Evolutionary conservation across 371 early-diverging fungal genomes (phyloP).

Genomic region (Saksenaea vasiformis): DNA sequence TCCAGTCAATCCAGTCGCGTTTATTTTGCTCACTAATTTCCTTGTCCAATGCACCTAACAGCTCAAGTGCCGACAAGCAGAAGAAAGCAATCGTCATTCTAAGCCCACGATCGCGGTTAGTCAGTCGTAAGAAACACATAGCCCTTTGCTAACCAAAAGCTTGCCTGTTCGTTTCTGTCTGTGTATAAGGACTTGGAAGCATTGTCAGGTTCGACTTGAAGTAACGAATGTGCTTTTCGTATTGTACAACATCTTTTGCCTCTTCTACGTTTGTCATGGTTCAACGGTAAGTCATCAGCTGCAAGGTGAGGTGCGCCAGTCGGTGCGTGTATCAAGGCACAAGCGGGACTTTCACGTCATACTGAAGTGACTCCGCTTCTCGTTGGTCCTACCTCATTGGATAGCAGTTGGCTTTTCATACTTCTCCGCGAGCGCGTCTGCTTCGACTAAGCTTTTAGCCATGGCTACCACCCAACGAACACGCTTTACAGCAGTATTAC

Average conservation of each 20-base stretch:
- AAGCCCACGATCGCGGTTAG: background rate
- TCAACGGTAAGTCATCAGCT: too few relatives aligned
- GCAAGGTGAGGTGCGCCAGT: too few relatives aligned
- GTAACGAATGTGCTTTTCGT: slow-evolving; percentile 66
- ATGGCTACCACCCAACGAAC: background rate
- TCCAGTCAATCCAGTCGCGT: slow-evolving; percentile 89
- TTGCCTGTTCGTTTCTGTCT: slow-evolving; percentile 81
- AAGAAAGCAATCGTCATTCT: slow-evolving; percentile 91
- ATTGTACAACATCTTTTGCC: background rate
- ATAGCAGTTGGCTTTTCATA: background rate
- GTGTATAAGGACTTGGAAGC: slow-evolving; percentile 74
- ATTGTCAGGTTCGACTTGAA: slow-evolving; percentile 71
- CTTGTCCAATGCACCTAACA: slow-evolving; percentile 70
- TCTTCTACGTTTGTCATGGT: background rate
- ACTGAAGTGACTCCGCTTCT: too few relatives aligned
- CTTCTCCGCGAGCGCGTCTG: background rate
- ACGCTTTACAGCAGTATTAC: slow-evolving; percentile 3
- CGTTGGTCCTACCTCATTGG: too few relatives aligned
- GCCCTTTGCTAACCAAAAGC: background rate
- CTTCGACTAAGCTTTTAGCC: background rate
- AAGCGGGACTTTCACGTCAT: too few relatives aligned
- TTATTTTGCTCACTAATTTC: slow-evolving; percentile 53
- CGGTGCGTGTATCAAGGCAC: too few relatives aligned
- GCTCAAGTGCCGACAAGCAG: slow-evolving; percentile 76
- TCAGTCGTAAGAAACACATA: background rate